Evolutionary conservation across 345 rosid species (phyloP).

Genomic region (Lepidium africanum): DNA sequence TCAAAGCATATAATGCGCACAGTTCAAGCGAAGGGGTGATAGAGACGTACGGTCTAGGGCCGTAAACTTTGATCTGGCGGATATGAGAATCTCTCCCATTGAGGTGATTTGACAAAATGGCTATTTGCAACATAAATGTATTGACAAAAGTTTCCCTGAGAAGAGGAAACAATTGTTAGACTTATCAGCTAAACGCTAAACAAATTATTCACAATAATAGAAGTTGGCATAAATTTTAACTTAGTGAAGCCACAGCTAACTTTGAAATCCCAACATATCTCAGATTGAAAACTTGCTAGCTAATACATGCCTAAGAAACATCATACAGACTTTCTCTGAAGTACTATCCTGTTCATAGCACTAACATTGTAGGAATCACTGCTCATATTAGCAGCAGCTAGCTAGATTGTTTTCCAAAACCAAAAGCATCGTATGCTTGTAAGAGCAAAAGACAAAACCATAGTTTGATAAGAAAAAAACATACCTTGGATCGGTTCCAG

Average conservation of each 20-base stretch:
- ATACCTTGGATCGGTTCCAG: conserved; percentile 86
- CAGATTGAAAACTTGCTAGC: neutral
- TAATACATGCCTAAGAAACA: neutral
- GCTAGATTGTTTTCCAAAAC: neutral
- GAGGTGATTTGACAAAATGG: conserved; percentile 72
- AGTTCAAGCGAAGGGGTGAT: neutral
- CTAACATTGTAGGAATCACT: neutral
- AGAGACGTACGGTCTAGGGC: conserved; percentile 56
- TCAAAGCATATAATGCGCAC: neutral
- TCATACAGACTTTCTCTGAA: neutral
- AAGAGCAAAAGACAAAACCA: neutral
- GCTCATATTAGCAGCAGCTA: neutral
- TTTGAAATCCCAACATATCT: neutral
- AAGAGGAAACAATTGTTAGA: conserved; percentile 2
- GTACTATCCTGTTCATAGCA: neutral
- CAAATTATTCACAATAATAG: neutral
- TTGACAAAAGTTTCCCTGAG: conserved; percentile 85
- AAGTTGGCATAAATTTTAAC: neutral
- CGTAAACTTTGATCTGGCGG: conserved; percentile 89
- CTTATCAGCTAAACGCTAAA: neutral
- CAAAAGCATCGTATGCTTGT: neutral
- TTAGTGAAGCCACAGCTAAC: neutral
- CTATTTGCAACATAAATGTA: conserved; percentile 86
- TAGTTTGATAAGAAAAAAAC: neutral
- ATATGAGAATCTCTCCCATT: conserved; percentile 86